phyloP scores from a whole-genome alignment of 2,329 filamentous ascomycete genomes.

The Ceratocystis albifundus region DNA sequence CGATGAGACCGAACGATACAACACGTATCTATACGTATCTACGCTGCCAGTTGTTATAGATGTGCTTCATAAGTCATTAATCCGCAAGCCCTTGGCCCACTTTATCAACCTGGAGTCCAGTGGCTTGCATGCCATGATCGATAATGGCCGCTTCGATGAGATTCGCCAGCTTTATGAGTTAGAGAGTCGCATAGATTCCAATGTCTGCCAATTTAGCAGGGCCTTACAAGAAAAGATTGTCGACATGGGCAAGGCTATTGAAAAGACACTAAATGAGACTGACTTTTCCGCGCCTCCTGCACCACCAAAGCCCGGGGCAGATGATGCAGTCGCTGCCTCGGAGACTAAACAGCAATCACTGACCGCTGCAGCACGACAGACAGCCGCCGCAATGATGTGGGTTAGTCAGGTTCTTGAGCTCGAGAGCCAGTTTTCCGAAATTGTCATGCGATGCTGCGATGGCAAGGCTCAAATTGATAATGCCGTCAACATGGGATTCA shows the following conservation, averaged over 20 bases:
- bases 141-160: slow-evolving; percentile 72
- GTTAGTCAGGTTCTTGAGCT: slow-evolving; percentile 78
- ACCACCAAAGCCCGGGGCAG: slow-evolving; percentile 29
- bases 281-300: slow-evolving; percentile 37
- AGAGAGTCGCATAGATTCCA: slow-evolving; percentile 62
- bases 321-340: slow-evolving; percentile 32
- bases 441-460: slow-evolving; percentile 63
- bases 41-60: slow-evolving; percentile 61
- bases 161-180: slow-evolving; percentile 71
- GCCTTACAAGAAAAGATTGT: slow-evolving; percentile 65
- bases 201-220: slow-evolving; percentile 57
- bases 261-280: slow-evolving; percentile 50
- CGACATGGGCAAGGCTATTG: slow-evolving; percentile 72
- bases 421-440: slow-evolving; percentile 78
- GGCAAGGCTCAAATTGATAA: slow-evolving; percentile 68
- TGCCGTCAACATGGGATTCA: slow-evolving; percentile 73
- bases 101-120: slow-evolving; percentile 76
- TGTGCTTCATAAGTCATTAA: slow-evolving; percentile 72
- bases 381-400: slow-evolving; percentile 82
- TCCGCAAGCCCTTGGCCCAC: slow-evolving; percentile 63
- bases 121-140: slow-evolving; percentile 79
- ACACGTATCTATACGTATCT: slow-evolving; percentile 62
- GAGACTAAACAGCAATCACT: slow-evolving; percentile 24
- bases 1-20: slow-evolving; percentile 74
- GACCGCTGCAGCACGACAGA: slow-evolving; percentile 58